Base-by-base conservation (phyloP, 140 eudicot genomes). In the Ambrosia hybrid region DNA sequence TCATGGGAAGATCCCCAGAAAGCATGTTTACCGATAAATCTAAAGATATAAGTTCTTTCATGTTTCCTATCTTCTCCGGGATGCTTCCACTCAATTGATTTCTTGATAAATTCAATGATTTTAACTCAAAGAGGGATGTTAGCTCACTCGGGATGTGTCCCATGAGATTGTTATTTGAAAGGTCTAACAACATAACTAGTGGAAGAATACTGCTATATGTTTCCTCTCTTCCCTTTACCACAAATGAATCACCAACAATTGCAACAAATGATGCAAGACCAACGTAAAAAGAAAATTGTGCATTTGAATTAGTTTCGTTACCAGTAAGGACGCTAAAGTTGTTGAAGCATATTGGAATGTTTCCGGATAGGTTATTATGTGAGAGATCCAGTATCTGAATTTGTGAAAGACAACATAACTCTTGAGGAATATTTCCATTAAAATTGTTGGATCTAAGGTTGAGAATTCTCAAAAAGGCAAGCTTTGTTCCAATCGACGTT, bases 331-430 rank as follows among this genome's bases (percentile, higher is more conserved):
- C 67, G 1, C 46, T 43, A 34, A 75, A 67, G 39, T 75, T 67
- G 68, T 66, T 75, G 52, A 75, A 74, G 30, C 89, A 85, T 17
- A 16, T 68, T 34, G 89, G 86, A 58, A 81, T 67, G 3, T 15
- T 49, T 6, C 89, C 86, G 0, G 65, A 78, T 1, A 85, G 0
- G 11, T 78, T 61, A 37, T 85, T 81, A 17, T 71, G 37, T 38
- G 82, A 55, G n/a, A 82, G 78, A 65, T 81, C 89, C 73, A 84
- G 74, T 38, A 84, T 74, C 6, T 66, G 86, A 78, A 78, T 48
- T 53, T 2, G 33, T 12, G 3, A 53, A 12, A 81, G 80, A 15
- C 60, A 39, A 68, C 86, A 85, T 2, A 85, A 71, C 37, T 60
- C 72, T 3, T 4, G n/a, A 16, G 82, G 68, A 34, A 78, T 74